Base-by-base conservation (phyloP, 1,284 basidiomycete genomes). In the Tylopilus orsonianus region DNA sequence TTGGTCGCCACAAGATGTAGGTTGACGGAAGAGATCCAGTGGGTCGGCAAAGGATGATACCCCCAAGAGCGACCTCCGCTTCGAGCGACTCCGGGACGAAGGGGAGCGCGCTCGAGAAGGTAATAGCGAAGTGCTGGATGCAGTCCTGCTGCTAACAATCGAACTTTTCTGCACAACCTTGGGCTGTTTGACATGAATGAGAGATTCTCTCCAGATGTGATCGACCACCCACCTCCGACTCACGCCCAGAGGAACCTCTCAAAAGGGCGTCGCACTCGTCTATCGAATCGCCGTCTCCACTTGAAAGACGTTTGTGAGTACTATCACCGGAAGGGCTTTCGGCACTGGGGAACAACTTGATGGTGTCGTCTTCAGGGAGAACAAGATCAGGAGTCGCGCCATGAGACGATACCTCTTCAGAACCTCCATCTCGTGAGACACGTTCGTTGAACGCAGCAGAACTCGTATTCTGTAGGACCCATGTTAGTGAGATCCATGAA, bases 231-330 rank as follows among this genome's bases (percentile, higher is more conserved):
- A 56, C 62, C 45, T 52, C 57, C 7, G 41, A 48, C 33, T 51
- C 57, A 6, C 22, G 13, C 10, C 14, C 41, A 3, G 2, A 4
- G 16, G 33, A 26, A 8, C 24, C 1, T 5, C 10, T n/a, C 26
- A 64, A 26, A 41, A 65, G 49, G 3, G 46, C 33, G 26, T 52
- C 47, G n/a, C 54, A 59, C 22, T 64, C 58, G n/a, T 59, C 59
- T 18, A 42, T 23, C 23, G 61, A 65, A 23, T 51, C 50, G 3
- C 5, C 27, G 6, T n/a, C 33, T 26, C 32, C 60, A 6, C 34
- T 37, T 7, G 42, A 48, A 13, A 7, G 41, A 19, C 8, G 46
- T 36, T 19, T 24, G 3, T 41, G 40, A 29, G 20, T 14, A 16
- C 16, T 34, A 8, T 16, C 19, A 7, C 26, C 8, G 3, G 4